Evolutionary conservation across 1,139 yeast species (phyloP).

Genomic region (Hyphopichia buzzinii): DNA sequence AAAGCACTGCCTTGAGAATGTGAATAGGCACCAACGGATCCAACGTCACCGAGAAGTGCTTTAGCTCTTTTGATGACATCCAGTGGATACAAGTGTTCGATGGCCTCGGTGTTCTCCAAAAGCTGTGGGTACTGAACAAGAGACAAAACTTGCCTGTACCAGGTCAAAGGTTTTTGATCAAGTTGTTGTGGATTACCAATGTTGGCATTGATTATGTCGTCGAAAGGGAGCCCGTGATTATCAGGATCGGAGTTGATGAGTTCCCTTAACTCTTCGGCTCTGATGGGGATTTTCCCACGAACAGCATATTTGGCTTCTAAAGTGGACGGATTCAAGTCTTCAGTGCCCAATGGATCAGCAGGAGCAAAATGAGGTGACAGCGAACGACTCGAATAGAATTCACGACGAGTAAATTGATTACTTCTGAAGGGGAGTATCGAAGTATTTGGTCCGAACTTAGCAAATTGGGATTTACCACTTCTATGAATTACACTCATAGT

Average conservation of each 20-base stretch:
- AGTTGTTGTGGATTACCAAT: slow-evolving; percentile 98
- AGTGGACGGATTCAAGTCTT: slow-evolving; percentile 69
- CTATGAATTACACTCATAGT: too few relatives aligned
- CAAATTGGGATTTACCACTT: too few relatives aligned
- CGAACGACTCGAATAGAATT: too few relatives aligned
- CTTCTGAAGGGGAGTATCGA: too few relatives aligned
- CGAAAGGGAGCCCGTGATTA: slow-evolving; percentile 71
- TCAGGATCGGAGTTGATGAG: slow-evolving; percentile 46
- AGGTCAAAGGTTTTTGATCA: slow-evolving; percentile 91
- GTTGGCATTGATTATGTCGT: slow-evolving; percentile 78
- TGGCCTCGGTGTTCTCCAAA: slow-evolving; percentile 28
- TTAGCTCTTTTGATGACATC: slow-evolving; percentile 78
- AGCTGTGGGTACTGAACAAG: slow-evolving; percentile 81
- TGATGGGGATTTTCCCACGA: slow-evolving; percentile 87
- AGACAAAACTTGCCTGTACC: slow-evolving; percentile 87
- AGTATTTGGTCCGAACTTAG: too few relatives aligned
- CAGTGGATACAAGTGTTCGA: slow-evolving; percentile 46
- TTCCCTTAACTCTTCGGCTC: slow-evolving; percentile 79
- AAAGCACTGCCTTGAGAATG: slow-evolving; percentile 81
- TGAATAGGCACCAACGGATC: slow-evolving; percentile 93
- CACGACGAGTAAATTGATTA: too few relatives aligned
- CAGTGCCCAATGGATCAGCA: slow-evolving; percentile 18
- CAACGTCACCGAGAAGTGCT: slow-evolving; percentile 55
- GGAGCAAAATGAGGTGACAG: slow-evolving; percentile 14
- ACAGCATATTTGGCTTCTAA: slow-evolving; percentile 92